A percentile compares a stretch with the other conserved stretches of the same genome.
phyloP scores from a whole-genome alignment of 768 basidiomycete genomes.

The Lentinula sp. region DNA sequence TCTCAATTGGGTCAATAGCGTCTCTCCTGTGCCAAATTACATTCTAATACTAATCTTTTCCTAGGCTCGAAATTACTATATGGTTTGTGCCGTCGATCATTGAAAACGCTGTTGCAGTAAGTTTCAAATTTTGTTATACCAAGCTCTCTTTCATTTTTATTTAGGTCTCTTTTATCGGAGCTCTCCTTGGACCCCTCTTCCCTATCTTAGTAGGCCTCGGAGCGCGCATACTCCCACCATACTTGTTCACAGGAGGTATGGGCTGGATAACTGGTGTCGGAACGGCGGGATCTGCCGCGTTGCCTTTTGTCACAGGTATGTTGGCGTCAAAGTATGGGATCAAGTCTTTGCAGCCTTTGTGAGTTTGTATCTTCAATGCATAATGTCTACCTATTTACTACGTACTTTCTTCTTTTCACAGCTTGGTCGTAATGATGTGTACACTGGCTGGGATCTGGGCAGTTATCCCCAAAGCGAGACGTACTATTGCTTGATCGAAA shows the following conservation, averaged over 20 bases:
- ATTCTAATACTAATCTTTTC: not conserved
- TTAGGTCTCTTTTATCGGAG: slow-evolving; percentile 36
- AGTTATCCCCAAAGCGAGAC: slow-evolving; percentile 14
- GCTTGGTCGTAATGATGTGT: slow-evolving; percentile 18
- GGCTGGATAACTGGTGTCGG: slow-evolving; percentile 51
- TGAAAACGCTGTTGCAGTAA: slow-evolving; percentile 42
- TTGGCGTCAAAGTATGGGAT: slow-evolving; percentile 38
- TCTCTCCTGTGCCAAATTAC: not conserved
- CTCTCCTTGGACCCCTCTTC: slow-evolving; percentile 51
- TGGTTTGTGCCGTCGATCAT: slow-evolving; percentile 49
- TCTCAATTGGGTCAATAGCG: slow-evolving; percentile 22
- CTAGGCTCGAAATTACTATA: slow-evolving; percentile 40
- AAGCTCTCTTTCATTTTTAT: too few species aligned
- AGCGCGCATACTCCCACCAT: slow-evolving; percentile 24
- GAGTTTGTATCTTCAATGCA: slow-evolving; percentile 11
- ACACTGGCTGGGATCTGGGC: slow-evolving; percentile 17
- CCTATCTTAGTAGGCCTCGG: slow-evolving; percentile 35
- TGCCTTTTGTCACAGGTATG: slow-evolving; percentile 41
- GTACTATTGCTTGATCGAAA: not conserved
- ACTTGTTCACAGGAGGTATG: slow-evolving; percentile 29
- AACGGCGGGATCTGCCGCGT: slow-evolving; percentile 38
- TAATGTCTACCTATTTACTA: not conserved
- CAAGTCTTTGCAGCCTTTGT: slow-evolving; percentile 42
- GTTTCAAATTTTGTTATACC: not conserved
- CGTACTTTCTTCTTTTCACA: not conserved